Base-by-base conservation (phyloP, 495 filamentous ascomycete genomes). In the Bryoglossum gracile region DNA sequence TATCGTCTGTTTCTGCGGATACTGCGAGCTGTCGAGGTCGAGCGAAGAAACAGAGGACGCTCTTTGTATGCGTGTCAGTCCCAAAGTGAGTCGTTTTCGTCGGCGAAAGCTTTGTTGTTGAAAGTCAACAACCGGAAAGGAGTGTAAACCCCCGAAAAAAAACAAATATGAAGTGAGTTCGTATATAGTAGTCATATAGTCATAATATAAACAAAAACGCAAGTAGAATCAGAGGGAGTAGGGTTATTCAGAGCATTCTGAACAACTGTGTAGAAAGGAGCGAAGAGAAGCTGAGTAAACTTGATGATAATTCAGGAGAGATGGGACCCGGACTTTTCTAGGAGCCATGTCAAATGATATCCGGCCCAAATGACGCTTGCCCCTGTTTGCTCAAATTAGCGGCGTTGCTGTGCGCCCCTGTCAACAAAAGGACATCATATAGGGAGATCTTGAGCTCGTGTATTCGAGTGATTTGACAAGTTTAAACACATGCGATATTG, bases 81-180 rank as follows among this genome's bases (percentile, higher is more conserved):
- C n/a, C 24, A 22, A 46, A 43, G 44, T 37, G 36, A 49, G 44
- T 39, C 40, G 49, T 41, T 49, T 33, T 17, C 38, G 48, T 24
- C 37, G 19, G 13, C 22, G 14, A 8, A 16, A 13, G 33, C 43
- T 49, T 54, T 50, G 51, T 55, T 46, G 37, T 48, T 43, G 48
- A 40, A 41, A 43, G 48, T 56, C 53, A 56, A 55, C 48, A n/a
- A n/a, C n/a, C n/a, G n/a, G n/a, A 51, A 55, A 51, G 38, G 26
- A 51, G 51, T 44, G 30, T 22, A 24, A 48, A 21, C 44, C 37
- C 40, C 48, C 17, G 48, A 56, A 24, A 50, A 33, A 37, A 22
- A 51, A 33, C 19, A 51, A 51, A 54, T 43, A 42, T 46, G 46
- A 51, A 46, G 28, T 30, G 21, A 36, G 46, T 33, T 25, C 49